These are phyloP conservation scores for Haberlea rhodopensis DNA, from an alignment of 257 asterid genomes.

Conservation along the genomic window DNA sequence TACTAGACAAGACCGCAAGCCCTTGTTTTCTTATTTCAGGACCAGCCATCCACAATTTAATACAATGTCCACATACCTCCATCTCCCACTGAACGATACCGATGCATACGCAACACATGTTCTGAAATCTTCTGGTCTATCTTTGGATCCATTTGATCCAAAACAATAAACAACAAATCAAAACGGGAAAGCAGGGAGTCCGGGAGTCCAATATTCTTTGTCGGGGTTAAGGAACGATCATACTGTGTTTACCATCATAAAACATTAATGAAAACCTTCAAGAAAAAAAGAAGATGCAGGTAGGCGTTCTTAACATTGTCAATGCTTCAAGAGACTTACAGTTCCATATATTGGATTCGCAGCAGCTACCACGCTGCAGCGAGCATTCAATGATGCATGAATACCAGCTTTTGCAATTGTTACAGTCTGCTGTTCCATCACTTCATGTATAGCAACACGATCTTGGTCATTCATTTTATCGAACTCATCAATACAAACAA, in stretches of 20 bases:
- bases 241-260: constrained; percentile 49
- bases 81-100: constrained; percentile 62
- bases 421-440: constrained; percentile 99
- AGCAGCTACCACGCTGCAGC: constrained; percentile 99
- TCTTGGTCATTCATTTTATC: constrained; percentile 98
- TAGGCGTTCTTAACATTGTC: neutral
- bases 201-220: constrained; percentile 96
- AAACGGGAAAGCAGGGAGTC: constrained; percentile 98
- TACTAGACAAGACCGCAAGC: neutral
- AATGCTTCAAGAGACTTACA: constrained; percentile 49
- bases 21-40: constrained; percentile 9
- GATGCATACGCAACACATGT: constrained; percentile 91
- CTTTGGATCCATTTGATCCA: constrained; percentile 98
- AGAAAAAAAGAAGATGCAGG: constrained; percentile 4
- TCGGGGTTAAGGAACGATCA: constrained; percentile 92
- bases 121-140: constrained; percentile 88
- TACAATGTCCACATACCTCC: constrained; percentile 51
- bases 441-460: constrained; percentile 98
- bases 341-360: constrained; percentile 99
- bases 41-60: constrained; percentile 12
- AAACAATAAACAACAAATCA: constrained; percentile 85
- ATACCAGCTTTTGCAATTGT: constrained; percentile 99
- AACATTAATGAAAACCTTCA: constrained; percentile 1
- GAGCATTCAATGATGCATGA: constrained; percentile 94
- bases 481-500: constrained; percentile 94